phyloP scores from a whole-genome alignment of 805 yeast species.

The Brettanomyces naardenensis region DNA sequence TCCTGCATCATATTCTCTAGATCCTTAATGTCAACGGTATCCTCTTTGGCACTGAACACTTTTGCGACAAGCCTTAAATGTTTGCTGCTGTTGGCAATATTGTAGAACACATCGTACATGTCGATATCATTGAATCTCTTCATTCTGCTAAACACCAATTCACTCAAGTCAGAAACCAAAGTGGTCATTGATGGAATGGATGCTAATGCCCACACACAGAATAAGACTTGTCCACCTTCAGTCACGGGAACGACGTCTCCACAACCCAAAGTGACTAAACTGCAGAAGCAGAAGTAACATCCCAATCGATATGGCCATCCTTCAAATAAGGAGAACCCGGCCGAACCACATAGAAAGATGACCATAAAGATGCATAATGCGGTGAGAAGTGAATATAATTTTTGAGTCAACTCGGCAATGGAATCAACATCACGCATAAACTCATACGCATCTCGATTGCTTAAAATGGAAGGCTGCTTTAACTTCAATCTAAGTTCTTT shows the following conservation, averaged over 20 bases:
- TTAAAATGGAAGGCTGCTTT: background rate
- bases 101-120: constrained; percentile 10
- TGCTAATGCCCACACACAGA: constrained; percentile 70
- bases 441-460: constrained; percentile 39
- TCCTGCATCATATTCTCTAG: constrained; percentile 7
- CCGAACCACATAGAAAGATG: constrained; percentile 72
- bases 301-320: constrained; percentile 65
- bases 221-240: constrained; percentile 63
- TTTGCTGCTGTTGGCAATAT: constrained; percentile 6
- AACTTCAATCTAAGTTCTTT: constrained; percentile 24
- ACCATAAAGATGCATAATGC: constrained; percentile 38
- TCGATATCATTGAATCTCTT: constrained; percentile 12
- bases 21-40: constrained; percentile 1
- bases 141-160: constrained; percentile 34
- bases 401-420: constrained; percentile 32
- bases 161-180: constrained; percentile 65
- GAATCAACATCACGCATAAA: constrained; percentile 45
- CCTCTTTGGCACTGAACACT: constrained; percentile 2
- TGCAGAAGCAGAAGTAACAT: constrained; percentile 69
- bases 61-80: constrained; percentile 5
- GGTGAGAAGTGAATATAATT: constrained; percentile 28
- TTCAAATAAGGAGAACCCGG: constrained; percentile 52
- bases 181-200: constrained; percentile 89
- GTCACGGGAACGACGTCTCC: constrained; percentile 65
- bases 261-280: constrained; percentile 77